A percentile compares a stretch with the other conserved stretches of the same genome.
phyloP scores from a whole-genome alignment of 2,329 filamentous ascomycete species.

The Chaetomium olivaceum region DNA sequence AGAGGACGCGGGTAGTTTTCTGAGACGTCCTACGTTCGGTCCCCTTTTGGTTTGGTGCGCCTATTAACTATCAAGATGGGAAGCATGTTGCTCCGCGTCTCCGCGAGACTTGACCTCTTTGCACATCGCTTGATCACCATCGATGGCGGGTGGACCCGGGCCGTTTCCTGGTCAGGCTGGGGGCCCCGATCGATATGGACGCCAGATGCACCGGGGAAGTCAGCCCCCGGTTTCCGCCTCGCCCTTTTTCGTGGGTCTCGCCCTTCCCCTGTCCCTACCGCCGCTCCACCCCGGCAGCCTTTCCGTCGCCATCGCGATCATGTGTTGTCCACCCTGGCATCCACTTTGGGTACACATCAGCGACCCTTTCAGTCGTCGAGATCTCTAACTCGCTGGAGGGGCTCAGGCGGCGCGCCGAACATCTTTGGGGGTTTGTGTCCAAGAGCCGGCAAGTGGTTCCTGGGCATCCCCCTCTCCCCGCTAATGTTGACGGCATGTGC shows the following conservation, averaged over 20 bases:
- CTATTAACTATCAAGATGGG: neutral
- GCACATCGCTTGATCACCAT: neutral
- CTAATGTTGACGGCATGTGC: neutral
- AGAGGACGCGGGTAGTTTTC: neutral
- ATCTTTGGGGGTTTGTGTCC: neutral
- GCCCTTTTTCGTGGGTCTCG: constrained; percentile 3
- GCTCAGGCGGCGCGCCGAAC: constrained; percentile 5
- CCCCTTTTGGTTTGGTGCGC: neutral
- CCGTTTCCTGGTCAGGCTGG: constrained; percentile 18
- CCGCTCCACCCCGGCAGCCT: constrained; percentile 11
- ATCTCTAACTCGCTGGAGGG: constrained; percentile 5
- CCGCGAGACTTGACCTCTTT: neutral
- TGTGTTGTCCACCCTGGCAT: constrained; percentile 2
- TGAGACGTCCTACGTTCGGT: neutral
- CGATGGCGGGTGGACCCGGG: constrained; percentile 9
- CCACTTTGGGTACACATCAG: neutral
- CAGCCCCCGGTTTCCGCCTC: constrained; percentile 20
- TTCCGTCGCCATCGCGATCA: constrained; percentile 8
- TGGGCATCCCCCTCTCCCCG: neutral
- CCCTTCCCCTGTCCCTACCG: neutral
- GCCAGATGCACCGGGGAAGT: constrained; percentile 20
- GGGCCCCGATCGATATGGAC: constrained; percentile 16
- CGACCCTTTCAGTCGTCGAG: neutral
- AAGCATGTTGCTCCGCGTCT: neutral
- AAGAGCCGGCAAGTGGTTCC: constrained; percentile 3